phyloP scores from a whole-genome alignment of 2,329 filamentous ascomycete genomes.

The Waltergamsia citrina region DNA sequence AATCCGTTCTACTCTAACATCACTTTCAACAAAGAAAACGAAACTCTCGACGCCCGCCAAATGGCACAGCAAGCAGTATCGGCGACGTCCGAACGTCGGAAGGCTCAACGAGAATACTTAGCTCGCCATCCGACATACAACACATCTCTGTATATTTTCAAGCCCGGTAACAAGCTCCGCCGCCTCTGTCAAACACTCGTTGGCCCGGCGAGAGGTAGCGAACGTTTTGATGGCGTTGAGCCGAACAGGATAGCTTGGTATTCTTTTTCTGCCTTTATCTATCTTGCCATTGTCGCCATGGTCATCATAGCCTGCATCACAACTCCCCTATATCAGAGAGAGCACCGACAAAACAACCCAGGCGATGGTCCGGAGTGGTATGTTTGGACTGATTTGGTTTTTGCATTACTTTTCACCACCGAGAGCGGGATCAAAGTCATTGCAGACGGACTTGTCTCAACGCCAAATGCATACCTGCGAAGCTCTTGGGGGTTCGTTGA shows the following conservation, averaged over 20 bases:
- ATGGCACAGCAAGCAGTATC: constrained; percentile 88
- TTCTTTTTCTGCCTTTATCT: constrained; percentile 85
- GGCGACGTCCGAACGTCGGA: constrained; percentile 72
- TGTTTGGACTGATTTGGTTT: constrained; percentile 85
- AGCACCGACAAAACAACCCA: constrained; percentile 59
- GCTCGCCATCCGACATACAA: constrained; percentile 85
- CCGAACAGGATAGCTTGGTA: constrained; percentile 91
- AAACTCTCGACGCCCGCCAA: constrained; percentile 71
- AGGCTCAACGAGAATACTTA: constrained; percentile 85
- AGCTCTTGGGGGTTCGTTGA: constrained; percentile 97
- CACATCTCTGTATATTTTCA: constrained; percentile 81
- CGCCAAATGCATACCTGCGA: constrained; percentile 92
- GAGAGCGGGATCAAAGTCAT: constrained; percentile 89
- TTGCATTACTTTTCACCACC: constrained; percentile 75
- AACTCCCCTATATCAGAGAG: constrained; percentile 86
- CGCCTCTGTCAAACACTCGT: constrained; percentile 82
- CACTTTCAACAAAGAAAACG: constrained; percentile 61
- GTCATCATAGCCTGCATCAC: constrained; percentile 92
- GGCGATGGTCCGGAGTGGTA: constrained; percentile 77
- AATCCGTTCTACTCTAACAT: constrained; percentile 89
- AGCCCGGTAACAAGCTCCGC: constrained; percentile 66
- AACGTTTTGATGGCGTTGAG: constrained; percentile 81
- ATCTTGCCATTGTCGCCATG: constrained; percentile 92
- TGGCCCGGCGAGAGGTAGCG: constrained; percentile 77
- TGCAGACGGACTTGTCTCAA: constrained; percentile 92